Conservation (phyloP, 2,329 filamentous ascomycete species). For the Pestalotiopsis fici region DNA sequence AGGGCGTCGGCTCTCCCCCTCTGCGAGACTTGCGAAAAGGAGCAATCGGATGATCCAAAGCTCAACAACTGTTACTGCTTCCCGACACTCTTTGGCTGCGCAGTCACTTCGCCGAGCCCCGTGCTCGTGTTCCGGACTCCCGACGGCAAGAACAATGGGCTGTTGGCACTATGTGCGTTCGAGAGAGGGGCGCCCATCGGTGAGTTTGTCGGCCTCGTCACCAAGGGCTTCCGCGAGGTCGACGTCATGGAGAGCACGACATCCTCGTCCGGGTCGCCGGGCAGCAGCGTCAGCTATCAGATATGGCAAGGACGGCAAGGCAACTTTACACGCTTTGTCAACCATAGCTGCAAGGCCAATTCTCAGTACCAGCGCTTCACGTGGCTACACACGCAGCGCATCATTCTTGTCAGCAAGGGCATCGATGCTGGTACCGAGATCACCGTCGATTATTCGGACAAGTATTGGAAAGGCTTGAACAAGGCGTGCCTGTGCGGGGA, state of each 20-base stretch:
- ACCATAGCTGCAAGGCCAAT: conserved; percentile 60
- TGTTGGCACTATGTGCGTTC: conserved; percentile 46
- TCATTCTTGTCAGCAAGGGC: conserved; percentile 57
- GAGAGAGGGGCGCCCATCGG: conserved; percentile 53
- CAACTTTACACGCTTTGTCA: conserved; percentile 61
- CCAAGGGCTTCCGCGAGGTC: conserved; percentile 48
- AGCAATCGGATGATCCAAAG: conserved; percentile 50
- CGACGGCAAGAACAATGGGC: conserved; percentile 56
- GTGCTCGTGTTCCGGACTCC: conserved; percentile 54
- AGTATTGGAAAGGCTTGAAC: conserved; percentile 57
- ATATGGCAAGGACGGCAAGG: conserved; percentile 58
- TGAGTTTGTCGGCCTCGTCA: conserved; percentile 57
- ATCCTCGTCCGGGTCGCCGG: conserved; percentile 11
- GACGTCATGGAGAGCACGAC: conserved; percentile 56
- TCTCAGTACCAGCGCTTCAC: conserved; percentile 57
- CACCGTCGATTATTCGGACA: conserved; percentile 59
- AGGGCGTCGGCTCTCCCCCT: conserved; percentile 22
- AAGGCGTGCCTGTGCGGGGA: conserved; percentile 58
- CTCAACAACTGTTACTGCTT: conserved; percentile 55
- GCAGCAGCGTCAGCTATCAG: conserved; percentile 41
- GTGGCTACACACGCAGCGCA: conserved; percentile 56
- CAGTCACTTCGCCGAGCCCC: conserved; percentile 36
- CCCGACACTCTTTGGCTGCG: conserved; percentile 49
- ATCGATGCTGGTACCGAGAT: conserved; percentile 54
- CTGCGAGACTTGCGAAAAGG: conserved; percentile 46